A percentile compares a stretch with the other conserved stretches of the same genome.
phyloP scores from a whole-genome alignment of 2,329 filamentous ascomycete genomes.

The Alternaria solani region DNA sequence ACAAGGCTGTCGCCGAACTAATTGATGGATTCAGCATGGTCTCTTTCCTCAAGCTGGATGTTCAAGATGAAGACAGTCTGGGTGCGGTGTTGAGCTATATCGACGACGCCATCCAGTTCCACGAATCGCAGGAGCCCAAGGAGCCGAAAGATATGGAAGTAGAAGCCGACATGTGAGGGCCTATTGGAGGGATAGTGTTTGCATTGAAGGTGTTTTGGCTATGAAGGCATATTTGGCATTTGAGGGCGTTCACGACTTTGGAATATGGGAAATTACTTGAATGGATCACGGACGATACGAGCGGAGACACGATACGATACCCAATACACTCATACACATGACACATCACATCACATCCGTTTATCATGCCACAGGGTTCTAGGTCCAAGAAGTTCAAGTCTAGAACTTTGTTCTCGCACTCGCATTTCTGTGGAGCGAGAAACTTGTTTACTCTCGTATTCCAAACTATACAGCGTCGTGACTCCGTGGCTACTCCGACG shows the following conservation, averaged over 20 bases:
- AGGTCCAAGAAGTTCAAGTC: neutral
- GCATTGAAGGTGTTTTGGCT: slow-evolving; percentile 14
- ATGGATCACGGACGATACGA: neutral
- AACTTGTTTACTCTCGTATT: neutral
- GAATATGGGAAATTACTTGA: neutral
- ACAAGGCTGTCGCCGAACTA: slow-evolving; percentile 85
- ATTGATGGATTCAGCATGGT: slow-evolving; percentile 99
- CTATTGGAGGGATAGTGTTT: neutral
- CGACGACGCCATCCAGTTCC: slow-evolving; percentile 91
- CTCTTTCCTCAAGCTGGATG: slow-evolving; percentile 88
- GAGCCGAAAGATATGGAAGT: slow-evolving; percentile 68
- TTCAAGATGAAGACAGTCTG: slow-evolving; percentile 91
- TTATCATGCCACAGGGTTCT: neutral
- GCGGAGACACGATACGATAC: slow-evolving; percentile 15
- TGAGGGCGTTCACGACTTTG: neutral
- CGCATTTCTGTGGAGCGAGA: neutral
- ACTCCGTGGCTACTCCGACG: neutral
- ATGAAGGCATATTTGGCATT: slow-evolving; percentile 2
- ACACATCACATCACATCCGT: neutral
- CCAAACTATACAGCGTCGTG: neutral
- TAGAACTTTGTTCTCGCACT: neutral
- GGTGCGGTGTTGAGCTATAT: slow-evolving; percentile 86
- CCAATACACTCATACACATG: slow-evolving; percentile 4
- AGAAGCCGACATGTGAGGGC: slow-evolving; percentile 1
- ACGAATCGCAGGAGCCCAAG: slow-evolving; percentile 89